Percentiles rank a stretch among this genome's conserved stretches.
Evolutionary conservation across 345 rosid species (phyloP).

Genomic region (Brassica cretica): DNA sequence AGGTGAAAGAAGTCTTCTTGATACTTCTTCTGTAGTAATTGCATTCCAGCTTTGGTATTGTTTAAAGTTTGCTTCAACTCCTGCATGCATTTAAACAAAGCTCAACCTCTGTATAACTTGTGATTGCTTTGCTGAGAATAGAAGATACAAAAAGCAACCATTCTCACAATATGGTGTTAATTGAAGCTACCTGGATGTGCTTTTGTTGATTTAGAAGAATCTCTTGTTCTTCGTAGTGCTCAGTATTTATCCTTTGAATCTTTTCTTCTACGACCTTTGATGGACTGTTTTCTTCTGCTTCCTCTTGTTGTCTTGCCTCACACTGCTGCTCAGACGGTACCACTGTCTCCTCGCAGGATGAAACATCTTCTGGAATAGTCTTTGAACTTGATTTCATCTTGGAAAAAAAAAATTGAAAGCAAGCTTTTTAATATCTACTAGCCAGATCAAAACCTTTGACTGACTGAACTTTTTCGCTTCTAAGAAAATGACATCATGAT

Average conservation of each 20-base stretch:
- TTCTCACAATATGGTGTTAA: slow-evolving; percentile 3
- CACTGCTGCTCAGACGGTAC: slow-evolving; percentile 32
- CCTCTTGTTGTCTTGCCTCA: slow-evolving; percentile 23
- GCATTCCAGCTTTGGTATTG: slow-evolving; percentile 46
- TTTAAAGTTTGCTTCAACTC: slow-evolving; percentile 62
- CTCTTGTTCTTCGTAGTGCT: slow-evolving; percentile 32
- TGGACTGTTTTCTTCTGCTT: slow-evolving; percentile 18
- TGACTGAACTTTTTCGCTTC: background rate
- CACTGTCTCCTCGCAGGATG: slow-evolving; percentile 39
- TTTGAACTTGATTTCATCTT: slow-evolving; percentile 56
- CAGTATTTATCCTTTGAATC: slow-evolving; percentile 29
- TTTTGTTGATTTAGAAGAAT: slow-evolving; percentile 43
- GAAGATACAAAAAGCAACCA: background rate
- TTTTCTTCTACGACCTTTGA: slow-evolving; percentile 34
- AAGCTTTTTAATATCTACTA: background rate
- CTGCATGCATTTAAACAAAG: slow-evolving; percentile 41
- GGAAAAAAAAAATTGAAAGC: background rate
- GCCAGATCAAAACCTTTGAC: background rate
- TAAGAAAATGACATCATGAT: background rate
- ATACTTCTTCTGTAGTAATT: slow-evolving; percentile 60
- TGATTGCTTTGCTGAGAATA: slow-evolving; percentile 8
- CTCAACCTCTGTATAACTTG: background rate
- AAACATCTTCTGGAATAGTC: slow-evolving; percentile 35
- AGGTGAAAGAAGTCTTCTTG: slow-evolving; percentile 66
- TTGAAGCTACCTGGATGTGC: slow-evolving; percentile 50